Percentiles rank a stretch among this genome's conserved stretches.
Conservation (phyloP, 2,329 filamentous ascomycete genomes). For the Fusarium sterilihyphosum region DNA sequence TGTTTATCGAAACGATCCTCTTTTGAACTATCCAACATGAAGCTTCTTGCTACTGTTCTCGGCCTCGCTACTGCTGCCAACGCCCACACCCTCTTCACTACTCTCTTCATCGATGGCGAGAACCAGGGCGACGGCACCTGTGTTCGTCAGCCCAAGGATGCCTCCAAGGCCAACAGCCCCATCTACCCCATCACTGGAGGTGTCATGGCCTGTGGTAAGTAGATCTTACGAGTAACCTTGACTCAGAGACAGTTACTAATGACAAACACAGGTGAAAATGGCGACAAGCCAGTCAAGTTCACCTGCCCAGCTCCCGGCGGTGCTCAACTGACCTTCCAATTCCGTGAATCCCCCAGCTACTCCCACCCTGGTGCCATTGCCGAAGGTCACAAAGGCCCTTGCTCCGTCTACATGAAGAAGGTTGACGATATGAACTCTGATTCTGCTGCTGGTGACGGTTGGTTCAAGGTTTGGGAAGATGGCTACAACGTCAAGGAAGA, state of each 20-base stretch:
- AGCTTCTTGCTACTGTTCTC: conserved; percentile 45
- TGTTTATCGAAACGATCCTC: neutral
- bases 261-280: conserved; percentile 52
- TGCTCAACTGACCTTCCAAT: conserved; percentile 72
- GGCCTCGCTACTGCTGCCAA: conserved; percentile 51
- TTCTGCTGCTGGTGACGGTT: conserved; percentile 70
- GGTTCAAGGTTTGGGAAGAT: conserved; percentile 82
- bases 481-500: conserved; percentile 66
- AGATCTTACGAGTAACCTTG: rapidly evolving
- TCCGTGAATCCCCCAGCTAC: conserved; percentile 68
- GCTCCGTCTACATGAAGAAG: conserved; percentile 78
- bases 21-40: conserved; percentile 52
- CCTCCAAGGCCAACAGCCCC: conserved; percentile 64
- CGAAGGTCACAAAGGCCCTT: conserved; percentile 72
- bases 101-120: conserved; percentile 68
- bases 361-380: conserved; percentile 66
- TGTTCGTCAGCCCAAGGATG: conserved; percentile 71
- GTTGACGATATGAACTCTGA: conserved; percentile 64
- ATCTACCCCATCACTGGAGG: conserved; percentile 65
- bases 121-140: conserved; percentile 77
- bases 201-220: conserved; percentile 77
- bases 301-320: conserved; percentile 62
- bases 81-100: conserved; percentile 73
- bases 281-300: conserved; percentile 56
- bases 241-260: neutral